Evolutionary conservation across 2,329 filamentous ascomycete species (phyloP).

Genomic region (Lachnellula cervina): DNA sequence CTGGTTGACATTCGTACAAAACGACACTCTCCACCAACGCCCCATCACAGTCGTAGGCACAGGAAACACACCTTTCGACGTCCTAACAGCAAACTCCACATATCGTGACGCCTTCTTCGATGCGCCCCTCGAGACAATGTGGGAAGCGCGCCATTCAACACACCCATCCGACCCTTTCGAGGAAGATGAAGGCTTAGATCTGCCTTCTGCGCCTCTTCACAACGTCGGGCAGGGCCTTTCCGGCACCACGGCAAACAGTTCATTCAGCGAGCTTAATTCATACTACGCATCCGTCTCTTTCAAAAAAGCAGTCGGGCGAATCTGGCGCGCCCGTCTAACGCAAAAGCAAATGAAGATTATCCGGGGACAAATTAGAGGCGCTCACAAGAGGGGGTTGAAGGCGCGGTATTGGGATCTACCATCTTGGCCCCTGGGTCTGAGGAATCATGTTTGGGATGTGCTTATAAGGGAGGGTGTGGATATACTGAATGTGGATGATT

Average conservation of each 20-base stretch:
- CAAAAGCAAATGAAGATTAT: constrained; percentile 40
- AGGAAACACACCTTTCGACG: constrained; percentile 56
- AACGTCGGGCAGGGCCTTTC: constrained; percentile 40
- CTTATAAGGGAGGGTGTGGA: constrained; percentile 54
- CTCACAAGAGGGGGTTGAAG: constrained; percentile 48
- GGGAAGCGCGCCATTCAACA: constrained; percentile 25
- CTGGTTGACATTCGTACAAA: constrained; percentile 52
- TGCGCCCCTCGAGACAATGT: constrained; percentile 50
- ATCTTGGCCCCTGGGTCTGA: constrained; percentile 47
- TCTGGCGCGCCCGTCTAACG: constrained; percentile 44
- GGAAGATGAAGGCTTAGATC: constrained; percentile 17
- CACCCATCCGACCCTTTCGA: not conserved
- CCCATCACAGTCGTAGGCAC: constrained; percentile 66
- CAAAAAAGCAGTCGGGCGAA: constrained; percentile 44
- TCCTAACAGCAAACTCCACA: constrained; percentile 47
- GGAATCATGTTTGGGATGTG: constrained; percentile 53
- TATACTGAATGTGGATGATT: constrained; percentile 57
- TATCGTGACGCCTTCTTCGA: constrained; percentile 63
- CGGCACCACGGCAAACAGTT: constrained; percentile 32
- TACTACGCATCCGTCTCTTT: constrained; percentile 63
- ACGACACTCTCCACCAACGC: constrained; percentile 45
- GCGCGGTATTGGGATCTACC: constrained; percentile 58
- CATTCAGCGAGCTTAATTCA: constrained; percentile 52
- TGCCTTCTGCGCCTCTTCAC: not conserved
- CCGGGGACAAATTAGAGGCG: constrained; percentile 42